These are phyloP conservation scores for Fonsecaea pugnacius DNA, from an alignment of 2,329 filamentous ascomycete species.

Conservation along the genomic window DNA sequence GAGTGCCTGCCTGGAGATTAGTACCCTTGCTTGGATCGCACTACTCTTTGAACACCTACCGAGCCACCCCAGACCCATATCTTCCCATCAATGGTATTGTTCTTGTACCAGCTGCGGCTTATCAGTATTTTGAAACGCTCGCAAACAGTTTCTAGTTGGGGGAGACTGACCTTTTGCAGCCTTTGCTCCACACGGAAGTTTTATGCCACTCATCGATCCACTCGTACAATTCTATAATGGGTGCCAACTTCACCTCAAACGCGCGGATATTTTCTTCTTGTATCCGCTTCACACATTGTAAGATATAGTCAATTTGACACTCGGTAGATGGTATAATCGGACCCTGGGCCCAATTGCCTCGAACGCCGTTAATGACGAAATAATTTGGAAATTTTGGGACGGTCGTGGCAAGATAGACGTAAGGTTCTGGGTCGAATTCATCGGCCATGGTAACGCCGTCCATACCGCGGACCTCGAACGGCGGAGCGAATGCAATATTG, in stretches of 20 bases:
- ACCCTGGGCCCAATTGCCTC: conserved; percentile 20
- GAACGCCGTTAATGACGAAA: conserved; percentile 25
- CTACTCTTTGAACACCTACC: conserved; percentile 12
- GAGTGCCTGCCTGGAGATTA: conserved; percentile 14
- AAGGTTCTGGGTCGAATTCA: conserved; percentile 18
- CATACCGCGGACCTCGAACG: conserved; percentile 23
- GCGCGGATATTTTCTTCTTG: conserved; percentile 27
- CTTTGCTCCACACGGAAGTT: conserved; percentile 19
- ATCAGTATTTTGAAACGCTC: too few species aligned
- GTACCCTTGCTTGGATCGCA: conserved; percentile 1
- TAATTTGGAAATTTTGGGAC: conserved; percentile 31
- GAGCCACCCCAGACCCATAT: conserved; percentile 26
- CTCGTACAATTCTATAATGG: conserved; percentile 24
- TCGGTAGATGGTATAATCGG: conserved; percentile 22
- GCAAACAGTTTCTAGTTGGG: not conserved
- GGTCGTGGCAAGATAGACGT: conserved; percentile 21
- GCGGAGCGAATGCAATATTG: conserved; percentile 38
- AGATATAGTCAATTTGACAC: conserved; percentile 23
- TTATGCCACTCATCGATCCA: conserved; percentile 26
- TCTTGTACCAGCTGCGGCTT: conserved; percentile 16
- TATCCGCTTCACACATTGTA: conserved; percentile 23
- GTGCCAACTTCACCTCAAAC: conserved; percentile 19
- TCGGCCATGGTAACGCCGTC: conserved; percentile 17
- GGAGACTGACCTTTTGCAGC: conserved; percentile 21
- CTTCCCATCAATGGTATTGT: conserved; percentile 20